Evolutionary conservation across 140 eudicot species (phyloP), one percentile per base, ranked within the genome.

Genomic region (Senecio squalidus): DNA sequence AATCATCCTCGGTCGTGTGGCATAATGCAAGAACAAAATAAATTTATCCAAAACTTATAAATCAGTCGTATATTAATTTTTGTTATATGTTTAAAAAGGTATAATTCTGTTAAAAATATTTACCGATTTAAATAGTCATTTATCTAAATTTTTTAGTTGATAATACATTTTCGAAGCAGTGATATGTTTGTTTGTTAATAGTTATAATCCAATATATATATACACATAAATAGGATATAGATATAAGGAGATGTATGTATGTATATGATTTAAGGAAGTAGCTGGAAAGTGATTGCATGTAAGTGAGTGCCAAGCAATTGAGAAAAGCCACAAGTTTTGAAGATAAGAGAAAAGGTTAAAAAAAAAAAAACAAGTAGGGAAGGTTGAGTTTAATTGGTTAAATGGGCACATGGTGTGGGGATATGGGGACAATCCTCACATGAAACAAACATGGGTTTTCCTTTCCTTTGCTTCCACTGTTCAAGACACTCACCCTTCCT

Each of bases 371-470:
- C 77, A 72, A 64, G 77, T 72, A 64, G 77, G 77, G 77, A 64
- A 46, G 72, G 2, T 72, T 36, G 55, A 56, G 62, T 72, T 64
- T 64, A 64, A 62, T 62, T 63, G 58, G 58, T 62, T 47, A 55
- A 71, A 56, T 66, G 71, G n/a, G 53, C 77, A 72, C 77, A 72
- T 72, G 77, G 72, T 4, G 46, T 39, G 64, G 69, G 68, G 46
- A 48, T 52, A 39, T 20, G 77, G 76, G 61, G 72, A 64, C 77
- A 72, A 56, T 64, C 67, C 77, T 72, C 77, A 72, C 77, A 72
- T 72, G 77, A 72, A 56, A 17, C 59, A 72, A 72, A 72, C 77
- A 72, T 72, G 77, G 67, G 58, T 15, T 64, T 64, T 47, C 56
- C 68, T 57, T 64, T 50, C 45, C 55, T 41, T 64, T 72, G 72